Evolutionary conservation across 2,329 filamentous ascomycete species (phyloP).

Genomic region (Rasamsonia emersonii): DNA sequence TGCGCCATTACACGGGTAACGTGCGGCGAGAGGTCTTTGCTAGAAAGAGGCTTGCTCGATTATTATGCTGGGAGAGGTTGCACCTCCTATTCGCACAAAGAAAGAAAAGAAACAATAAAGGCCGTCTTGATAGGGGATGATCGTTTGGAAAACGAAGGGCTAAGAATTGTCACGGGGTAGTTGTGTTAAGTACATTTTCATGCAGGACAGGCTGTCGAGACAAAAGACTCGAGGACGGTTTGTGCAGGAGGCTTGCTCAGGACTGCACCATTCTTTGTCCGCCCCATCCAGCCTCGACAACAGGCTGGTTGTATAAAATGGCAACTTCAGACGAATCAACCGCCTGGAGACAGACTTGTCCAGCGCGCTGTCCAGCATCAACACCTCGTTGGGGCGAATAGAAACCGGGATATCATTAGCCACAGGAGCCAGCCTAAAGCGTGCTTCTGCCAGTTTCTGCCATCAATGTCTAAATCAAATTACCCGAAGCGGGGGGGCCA

Average conservation of each 20-base stretch:
- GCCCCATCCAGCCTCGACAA: too few relatives aligned
- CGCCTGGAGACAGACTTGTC: too few relatives aligned
- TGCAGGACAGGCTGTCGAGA: not conserved
- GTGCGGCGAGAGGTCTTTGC: too few relatives aligned
- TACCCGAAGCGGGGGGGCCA: too few relatives aligned
- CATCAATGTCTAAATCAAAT: too few relatives aligned
- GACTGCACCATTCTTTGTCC: too few relatives aligned
- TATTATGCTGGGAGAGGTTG: not conserved
- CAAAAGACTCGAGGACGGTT: not conserved
- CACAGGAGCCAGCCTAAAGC: not conserved
- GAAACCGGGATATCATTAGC: not conserved
- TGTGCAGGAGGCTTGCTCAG: not conserved
- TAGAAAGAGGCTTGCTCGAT: not conserved
- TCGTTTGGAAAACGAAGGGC: not conserved
- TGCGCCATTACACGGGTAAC: constrained; percentile 18
- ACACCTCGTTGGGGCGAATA: too few relatives aligned
- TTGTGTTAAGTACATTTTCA: not conserved
- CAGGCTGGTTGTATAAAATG: too few relatives aligned
- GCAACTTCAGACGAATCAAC: too few relatives aligned
- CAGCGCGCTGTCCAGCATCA: too few relatives aligned
- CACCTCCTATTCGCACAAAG: not conserved
- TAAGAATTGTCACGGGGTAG: not conserved
- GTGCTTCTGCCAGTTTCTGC: too few relatives aligned
- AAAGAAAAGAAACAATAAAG: not conserved
- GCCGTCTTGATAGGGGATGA: not conserved